Base-by-base conservation (phyloP, 805 yeast species). In the Crinitomyces ghanaensis region DNA sequence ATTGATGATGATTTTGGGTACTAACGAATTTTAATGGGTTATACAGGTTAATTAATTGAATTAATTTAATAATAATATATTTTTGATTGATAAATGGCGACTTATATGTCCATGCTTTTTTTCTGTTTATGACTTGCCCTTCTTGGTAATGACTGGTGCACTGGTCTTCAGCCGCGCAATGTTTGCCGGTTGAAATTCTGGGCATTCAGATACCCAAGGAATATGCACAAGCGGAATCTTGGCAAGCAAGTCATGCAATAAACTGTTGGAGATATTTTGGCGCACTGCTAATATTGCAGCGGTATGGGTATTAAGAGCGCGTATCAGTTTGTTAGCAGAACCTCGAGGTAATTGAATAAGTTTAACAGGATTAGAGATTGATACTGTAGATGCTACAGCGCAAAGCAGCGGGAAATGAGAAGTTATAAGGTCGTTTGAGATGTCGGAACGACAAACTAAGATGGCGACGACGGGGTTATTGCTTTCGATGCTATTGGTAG, bases 401-500 rank as follows among this genome's bases (percentile, higher is more conserved):
- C 44, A 35, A 6, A 38, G 36, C 6, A 40, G 31, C 5, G 46
- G 48, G 26, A 40, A 40, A 30, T 43, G 46, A 9, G 35, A 7
- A 14, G 39, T 33, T 8, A 44, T 34, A 2, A 44, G 28, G 14
- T 43, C 33, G 19, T 32, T 19, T 7, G 35, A 12, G 3, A 38
- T 34, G 24, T 44, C 48, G 24, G 44, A 35, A 6, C 46, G 33
- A 20, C 44, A 40, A 6, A 43, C 44, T 30, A 43, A 38, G 12
- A 44, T 25, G 4, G 36, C 37, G 19, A 23, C 20, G 6, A 36
- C 27, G 4, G 38, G 37, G 9, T 30, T 12, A n/a, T n/a, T n/a
- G n/a, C n/a, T n/a, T n/a, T n/a, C n/a, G n/a, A n/a, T n/a, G 4
- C 8, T 16, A 20, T n/a, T 13, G 4, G 21, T 27, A 17, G 27